These are phyloP conservation scores for Metschnikowia borealis DNA, from an alignment of 805 yeast species.

Conservation along the genomic window DNA sequence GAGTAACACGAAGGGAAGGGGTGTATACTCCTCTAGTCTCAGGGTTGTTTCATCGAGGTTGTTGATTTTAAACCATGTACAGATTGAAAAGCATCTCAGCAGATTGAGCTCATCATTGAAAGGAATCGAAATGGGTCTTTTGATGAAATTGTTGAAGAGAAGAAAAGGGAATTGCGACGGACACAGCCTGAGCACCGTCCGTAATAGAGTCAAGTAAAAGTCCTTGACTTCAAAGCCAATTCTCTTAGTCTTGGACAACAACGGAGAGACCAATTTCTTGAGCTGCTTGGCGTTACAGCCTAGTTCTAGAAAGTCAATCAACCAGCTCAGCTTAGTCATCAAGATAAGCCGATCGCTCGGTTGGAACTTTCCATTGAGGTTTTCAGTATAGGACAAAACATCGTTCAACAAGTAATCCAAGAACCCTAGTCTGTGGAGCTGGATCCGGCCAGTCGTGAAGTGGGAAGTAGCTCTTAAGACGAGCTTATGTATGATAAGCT, in stretches of 20 bases:
- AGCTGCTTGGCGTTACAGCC: constrained; percentile 29
- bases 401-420: constrained; percentile 20
- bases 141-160: constrained; percentile 21
- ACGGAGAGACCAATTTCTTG: constrained; percentile 19
- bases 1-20: constrained; percentile 23
- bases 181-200: constrained; percentile 19
- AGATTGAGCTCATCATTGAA: constrained; percentile 12
- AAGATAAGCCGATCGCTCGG: constrained; percentile 13
- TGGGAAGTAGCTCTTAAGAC: constrained; percentile 20
- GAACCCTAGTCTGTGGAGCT: constrained; percentile 18
- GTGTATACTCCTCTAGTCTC: constrained; percentile 1
- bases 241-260: constrained; percentile 11
- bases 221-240: constrained; percentile 11
- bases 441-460: constrained; percentile 24
- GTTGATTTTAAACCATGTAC: constrained; percentile 38
- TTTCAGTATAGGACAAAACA: constrained; percentile 13
- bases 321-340: constrained; percentile 17
- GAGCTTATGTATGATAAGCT: constrained; percentile 26
- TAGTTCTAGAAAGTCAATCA: constrained; percentile 27
- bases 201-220: constrained; percentile 21
- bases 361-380: constrained; percentile 11
- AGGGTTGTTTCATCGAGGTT: constrained; percentile 14
- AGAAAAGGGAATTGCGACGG: constrained; percentile 28
- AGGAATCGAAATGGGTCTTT: constrained; percentile 13
- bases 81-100: constrained; percentile 31